phyloP scores from a whole-genome alignment of 2,329 filamentous ascomycete species.

The Fusarium sp. region DNA sequence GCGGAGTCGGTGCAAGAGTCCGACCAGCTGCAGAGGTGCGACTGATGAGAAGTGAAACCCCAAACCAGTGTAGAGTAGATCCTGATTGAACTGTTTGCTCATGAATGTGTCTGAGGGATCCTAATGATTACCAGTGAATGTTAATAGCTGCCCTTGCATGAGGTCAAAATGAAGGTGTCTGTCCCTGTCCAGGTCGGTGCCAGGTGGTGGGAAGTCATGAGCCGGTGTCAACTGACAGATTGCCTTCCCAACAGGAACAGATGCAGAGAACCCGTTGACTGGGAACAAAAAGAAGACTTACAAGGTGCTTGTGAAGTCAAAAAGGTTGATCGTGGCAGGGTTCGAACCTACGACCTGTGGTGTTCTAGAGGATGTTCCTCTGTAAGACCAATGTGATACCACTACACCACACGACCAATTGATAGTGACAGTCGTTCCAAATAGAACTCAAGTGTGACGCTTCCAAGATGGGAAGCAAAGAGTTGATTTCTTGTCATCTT shows the following conservation, averaged over 20 bases:
- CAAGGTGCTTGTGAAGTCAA: not conserved
- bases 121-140: not conserved
- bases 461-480: not conserved
- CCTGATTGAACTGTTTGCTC: not conserved
- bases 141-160: not conserved
- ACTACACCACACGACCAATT: slow-evolving; percentile 33
- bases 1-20: not conserved
- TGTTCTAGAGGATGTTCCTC: not conserved
- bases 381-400: slow-evolving; percentile 35
- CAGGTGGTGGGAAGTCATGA: not conserved
- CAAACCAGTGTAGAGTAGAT: not conserved
- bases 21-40: not conserved
- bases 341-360: slow-evolving; percentile 42
- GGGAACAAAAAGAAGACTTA: not conserved
- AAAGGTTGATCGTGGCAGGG: slow-evolving; percentile 33
- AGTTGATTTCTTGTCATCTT: not conserved
- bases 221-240: not conserved
- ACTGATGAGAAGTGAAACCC: not conserved
- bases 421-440: not conserved
- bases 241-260: not conserved
- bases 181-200: not conserved
- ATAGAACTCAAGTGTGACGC: not conserved
- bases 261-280: not conserved
- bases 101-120: not conserved
- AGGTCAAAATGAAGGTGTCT: not conserved